A percentile compares a stretch with the other conserved stretches of the same genome.
Conservation (phyloP, 352 stramenopile species). For the Globisporangium perplexum region DNA sequence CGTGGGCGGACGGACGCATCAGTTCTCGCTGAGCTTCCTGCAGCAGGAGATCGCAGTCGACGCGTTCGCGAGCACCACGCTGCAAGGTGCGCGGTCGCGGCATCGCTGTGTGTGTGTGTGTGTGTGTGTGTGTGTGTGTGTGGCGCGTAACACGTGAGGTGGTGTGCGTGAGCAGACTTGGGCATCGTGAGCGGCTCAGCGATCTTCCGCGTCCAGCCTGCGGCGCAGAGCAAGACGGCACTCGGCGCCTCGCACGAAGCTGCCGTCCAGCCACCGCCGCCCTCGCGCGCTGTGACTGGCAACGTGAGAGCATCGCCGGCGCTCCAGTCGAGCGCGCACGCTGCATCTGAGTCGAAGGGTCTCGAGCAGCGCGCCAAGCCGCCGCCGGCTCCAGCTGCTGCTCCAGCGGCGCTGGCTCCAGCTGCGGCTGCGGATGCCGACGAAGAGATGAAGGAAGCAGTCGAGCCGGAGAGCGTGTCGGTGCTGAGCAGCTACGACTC, state of each 20-base stretch:
- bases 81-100: conserved; percentile 40
- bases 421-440: conserved; percentile 15
- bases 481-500: conserved; percentile 48
- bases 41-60: conserved; percentile 54
- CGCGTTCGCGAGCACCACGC: conserved; percentile 48
- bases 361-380: neutral
- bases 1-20: neutral
- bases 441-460: conserved; percentile 43
- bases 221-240: conserved; percentile 3
- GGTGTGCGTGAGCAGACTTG: conserved; percentile 32
- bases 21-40: conserved; percentile 81
- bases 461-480: neutral
- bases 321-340: neutral
- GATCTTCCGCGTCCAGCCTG: conserved; percentile 80
- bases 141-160: neutral
- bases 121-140: neutral
- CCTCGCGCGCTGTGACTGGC: no score
- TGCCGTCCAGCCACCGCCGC: neutral
- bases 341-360: neutral
- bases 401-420: neutral
- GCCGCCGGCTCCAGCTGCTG: neutral
- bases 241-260: neutral
- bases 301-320: neutral
- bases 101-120: neutral
- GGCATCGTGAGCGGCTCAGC: conserved; percentile 76